phyloP scores from a whole-genome alignment of 1,284 basidiomycete species.

The Vanrija pseudolonga region DNA sequence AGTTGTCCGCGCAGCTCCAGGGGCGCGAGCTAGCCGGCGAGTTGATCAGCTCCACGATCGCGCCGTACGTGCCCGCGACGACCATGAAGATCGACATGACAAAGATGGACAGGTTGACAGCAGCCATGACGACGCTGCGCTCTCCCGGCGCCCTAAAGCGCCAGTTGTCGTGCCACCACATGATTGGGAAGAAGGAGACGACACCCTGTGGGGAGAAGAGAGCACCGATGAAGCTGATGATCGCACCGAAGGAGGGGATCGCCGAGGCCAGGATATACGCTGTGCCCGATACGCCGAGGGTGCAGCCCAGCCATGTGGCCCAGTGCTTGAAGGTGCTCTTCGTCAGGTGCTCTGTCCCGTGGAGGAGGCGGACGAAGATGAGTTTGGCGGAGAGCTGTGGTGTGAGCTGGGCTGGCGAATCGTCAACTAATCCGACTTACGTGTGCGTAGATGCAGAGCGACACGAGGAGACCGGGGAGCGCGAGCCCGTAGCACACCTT shows the following conservation, averaged over 20 bases:
- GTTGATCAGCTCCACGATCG: slow-evolving; percentile 29
- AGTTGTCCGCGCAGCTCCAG: slow-evolving; percentile 40
- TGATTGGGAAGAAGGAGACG: slow-evolving; percentile 27
- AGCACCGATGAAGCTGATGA: slow-evolving; percentile 36
- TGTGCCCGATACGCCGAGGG: slow-evolving; percentile 17
- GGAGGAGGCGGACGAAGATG: slow-evolving; percentile 22
- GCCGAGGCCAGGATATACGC: slow-evolving; percentile 36
- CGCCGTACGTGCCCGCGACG: slow-evolving; percentile 35
- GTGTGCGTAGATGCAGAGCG: slow-evolving; percentile 25
- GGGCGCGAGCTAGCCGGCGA: slow-evolving; percentile 21
- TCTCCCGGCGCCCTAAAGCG: slow-evolving; percentile 1
- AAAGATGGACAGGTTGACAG: slow-evolving; percentile 16
- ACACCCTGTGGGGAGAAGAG: slow-evolving; percentile 25
- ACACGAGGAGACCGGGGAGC: slow-evolving; percentile 32
- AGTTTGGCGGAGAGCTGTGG: slow-evolving; percentile 21
- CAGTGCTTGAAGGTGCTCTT: slow-evolving; percentile 59
- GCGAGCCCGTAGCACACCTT: slow-evolving; percentile 36
- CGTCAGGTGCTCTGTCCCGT: slow-evolving; percentile 56
- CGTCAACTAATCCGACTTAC: not conserved
- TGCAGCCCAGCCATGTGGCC: slow-evolving; percentile 37
- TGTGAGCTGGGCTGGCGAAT: slow-evolving; percentile 30
- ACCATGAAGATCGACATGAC: slow-evolving; percentile 27
- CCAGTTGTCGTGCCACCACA: slow-evolving; percentile 35
- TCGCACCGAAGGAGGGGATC: slow-evolving; percentile 29
- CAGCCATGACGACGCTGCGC: slow-evolving; percentile 5